phyloP scores from a whole-genome alignment of 306 rosid species.

The Casuarina glauca region DNA sequence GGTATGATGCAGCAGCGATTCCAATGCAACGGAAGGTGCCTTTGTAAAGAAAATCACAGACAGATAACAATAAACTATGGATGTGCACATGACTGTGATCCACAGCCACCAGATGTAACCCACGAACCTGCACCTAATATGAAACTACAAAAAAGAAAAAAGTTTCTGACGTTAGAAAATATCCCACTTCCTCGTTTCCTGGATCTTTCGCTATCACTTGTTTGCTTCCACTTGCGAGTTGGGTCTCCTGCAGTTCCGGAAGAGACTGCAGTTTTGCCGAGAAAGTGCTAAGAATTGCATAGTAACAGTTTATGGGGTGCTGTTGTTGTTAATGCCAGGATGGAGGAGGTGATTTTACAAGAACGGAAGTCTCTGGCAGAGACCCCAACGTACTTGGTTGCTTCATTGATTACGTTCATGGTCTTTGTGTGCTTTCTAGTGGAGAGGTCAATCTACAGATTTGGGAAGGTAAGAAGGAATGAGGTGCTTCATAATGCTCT shows the following conservation, averaged over 20 bases:
- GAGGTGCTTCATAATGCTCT: background rate
- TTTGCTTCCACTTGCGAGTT: background rate
- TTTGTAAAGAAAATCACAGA: constrained; percentile 11
- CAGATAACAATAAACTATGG: background rate
- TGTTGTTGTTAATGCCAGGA: constrained; percentile 25
- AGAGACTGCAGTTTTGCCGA: constrained; percentile 17
- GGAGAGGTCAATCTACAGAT: constrained; percentile 75
- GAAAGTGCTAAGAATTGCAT: constrained; percentile 19
- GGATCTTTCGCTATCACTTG: background rate
- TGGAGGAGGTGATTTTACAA: constrained; percentile 40
- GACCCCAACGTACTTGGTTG: constrained; percentile 96
- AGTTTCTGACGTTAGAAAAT: background rate
- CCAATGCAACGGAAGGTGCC: constrained; percentile 19
- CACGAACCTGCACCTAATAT: background rate
- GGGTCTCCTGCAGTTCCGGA: constrained; percentile 8
- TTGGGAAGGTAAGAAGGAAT: constrained; percentile 59
- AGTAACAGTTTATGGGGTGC: constrained; percentile 18
- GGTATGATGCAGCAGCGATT: constrained; percentile 7
- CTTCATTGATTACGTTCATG: constrained; percentile 87
- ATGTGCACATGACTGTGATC: background rate
- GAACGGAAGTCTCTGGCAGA: constrained; percentile 75
- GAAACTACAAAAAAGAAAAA: background rate
- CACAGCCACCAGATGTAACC: background rate
- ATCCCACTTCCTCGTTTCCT: background rate
- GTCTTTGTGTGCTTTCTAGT: constrained; percentile 79